Conservation (phyloP, 805 yeast species). For the Cyberlindnera maclurae region DNA sequence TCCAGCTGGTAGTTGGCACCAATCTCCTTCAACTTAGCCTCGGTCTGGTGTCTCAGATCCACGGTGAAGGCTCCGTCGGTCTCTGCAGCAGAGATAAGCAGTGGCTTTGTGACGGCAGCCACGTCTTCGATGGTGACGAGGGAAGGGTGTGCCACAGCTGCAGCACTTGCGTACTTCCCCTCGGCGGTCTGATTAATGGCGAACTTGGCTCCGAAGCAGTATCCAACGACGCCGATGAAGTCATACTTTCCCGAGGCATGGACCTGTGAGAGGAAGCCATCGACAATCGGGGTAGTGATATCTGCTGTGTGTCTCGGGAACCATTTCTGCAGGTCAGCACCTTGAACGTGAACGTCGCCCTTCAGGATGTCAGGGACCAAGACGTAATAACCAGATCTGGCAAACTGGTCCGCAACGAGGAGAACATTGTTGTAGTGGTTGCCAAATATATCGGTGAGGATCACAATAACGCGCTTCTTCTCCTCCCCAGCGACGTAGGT, state of each 20-base stretch:
- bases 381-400: conserved; percentile 55
- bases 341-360: conserved; percentile 34
- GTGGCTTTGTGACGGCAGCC: conserved; percentile 41
- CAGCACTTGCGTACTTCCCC: conserved; percentile 40
- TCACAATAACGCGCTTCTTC: conserved; percentile 44
- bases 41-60: conserved; percentile 59
- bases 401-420: conserved; percentile 61
- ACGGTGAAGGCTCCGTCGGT: conserved; percentile 53
- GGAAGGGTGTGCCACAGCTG: conserved; percentile 83
- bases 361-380: conserved; percentile 70
- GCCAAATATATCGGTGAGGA: conserved; percentile 70
- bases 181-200: conserved; percentile 44
- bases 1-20: conserved; percentile 53
- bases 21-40: conserved; percentile 45
- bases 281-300: conserved; percentile 41
- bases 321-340: conserved; percentile 38
- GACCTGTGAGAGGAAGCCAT: conserved; percentile 38
- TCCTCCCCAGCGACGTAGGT: conserved; percentile 41
- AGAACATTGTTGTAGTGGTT: conserved; percentile 46
- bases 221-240: conserved; percentile 59
- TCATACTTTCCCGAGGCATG: conserved; percentile 28
- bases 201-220: conserved; percentile 81
- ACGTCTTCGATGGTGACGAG: conserved; percentile 61
- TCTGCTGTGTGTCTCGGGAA: conserved; percentile 41
- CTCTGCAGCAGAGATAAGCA: conserved; percentile 72